phyloP scores from a whole-genome alignment of 371 early-diverging fungal genomes.

The Syncephalastrum sp. region DNA sequence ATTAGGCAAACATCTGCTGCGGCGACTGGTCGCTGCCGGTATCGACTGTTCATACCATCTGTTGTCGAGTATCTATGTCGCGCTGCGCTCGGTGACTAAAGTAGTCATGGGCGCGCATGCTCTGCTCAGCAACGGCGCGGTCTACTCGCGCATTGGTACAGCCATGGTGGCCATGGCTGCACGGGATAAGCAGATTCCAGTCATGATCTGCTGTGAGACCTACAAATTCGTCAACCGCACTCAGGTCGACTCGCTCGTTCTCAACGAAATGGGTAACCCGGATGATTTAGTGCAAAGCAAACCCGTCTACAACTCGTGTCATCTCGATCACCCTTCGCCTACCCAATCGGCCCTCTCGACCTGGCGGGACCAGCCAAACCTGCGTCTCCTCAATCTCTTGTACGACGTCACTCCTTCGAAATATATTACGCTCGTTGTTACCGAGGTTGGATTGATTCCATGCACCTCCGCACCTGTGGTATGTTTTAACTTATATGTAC shows the following conservation, averaged over 20 bases:
- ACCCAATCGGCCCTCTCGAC: constrained; percentile 38
- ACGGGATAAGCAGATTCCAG: constrained; percentile 84
- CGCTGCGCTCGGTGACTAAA: constrained; percentile 87
- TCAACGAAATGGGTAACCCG: constrained; percentile 92
- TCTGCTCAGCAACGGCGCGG: constrained; percentile 89
- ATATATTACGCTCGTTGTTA: constrained; percentile 87
- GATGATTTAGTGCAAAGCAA: constrained; percentile 74
- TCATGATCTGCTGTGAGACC: constrained; percentile 94
- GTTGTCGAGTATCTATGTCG: constrained; percentile 66
- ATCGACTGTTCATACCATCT: constrained; percentile 79
- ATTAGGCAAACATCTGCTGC: constrained; percentile 67
- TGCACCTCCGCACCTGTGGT: constrained; percentile 89
- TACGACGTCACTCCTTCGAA: constrained; percentile 96
- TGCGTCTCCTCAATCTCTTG: constrained; percentile 83
- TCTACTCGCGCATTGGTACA: constrained; percentile 92
- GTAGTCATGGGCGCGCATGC: constrained; percentile 94
- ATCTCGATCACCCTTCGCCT: constrained; percentile 16
- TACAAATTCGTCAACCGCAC: constrained; percentile 95
- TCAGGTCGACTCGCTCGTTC: constrained; percentile 93
- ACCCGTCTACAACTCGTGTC: constrained; percentile 28
- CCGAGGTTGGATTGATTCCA: constrained; percentile 95
- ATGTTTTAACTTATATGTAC: constrained; percentile 14
- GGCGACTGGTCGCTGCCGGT: constrained; percentile 63
- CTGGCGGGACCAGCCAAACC: constrained; percentile 67
- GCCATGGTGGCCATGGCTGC: constrained; percentile 93